Evolutionary conservation across 2,329 filamentous ascomycete species (phyloP).

Genomic region (Colletotrichum higginsianum): DNA sequence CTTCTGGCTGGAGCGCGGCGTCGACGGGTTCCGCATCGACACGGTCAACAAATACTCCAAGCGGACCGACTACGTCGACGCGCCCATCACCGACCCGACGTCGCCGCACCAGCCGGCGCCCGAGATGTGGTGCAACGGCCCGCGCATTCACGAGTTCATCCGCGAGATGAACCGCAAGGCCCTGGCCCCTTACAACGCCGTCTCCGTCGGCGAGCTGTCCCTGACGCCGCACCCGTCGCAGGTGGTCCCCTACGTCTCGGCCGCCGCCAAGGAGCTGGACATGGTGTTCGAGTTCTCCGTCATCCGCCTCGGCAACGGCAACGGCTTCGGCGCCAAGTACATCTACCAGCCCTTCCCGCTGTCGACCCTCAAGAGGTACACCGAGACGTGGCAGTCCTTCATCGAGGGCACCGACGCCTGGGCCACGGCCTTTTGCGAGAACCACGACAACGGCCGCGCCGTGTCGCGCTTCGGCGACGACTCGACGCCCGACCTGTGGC

Average conservation of each 20-base stretch:
- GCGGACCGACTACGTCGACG: slow-evolving; percentile 69
- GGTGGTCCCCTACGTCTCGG: slow-evolving; percentile 69
- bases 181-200: slow-evolving; percentile 68
- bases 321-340: slow-evolving; percentile 61
- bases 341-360: slow-evolving; percentile 66
- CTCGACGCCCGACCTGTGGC: slow-evolving; percentile 59
- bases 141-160: slow-evolving; percentile 74
- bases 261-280: slow-evolving; percentile 67
- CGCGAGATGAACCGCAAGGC: slow-evolving; percentile 70
- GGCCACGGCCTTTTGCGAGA: slow-evolving; percentile 74
- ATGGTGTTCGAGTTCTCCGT: slow-evolving; percentile 75
- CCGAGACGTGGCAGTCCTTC: slow-evolving; percentile 65
- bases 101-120: slow-evolving; percentile 59
- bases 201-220: slow-evolving; percentile 76
- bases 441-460: slow-evolving; percentile 74
- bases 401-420: slow-evolving; percentile 66
- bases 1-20: slow-evolving; percentile 81
- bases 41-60: slow-evolving; percentile 79
- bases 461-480: slow-evolving; percentile 68
- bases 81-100: slow-evolving; percentile 58
- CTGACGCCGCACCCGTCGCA: slow-evolving; percentile 66
- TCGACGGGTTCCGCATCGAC: slow-evolving; percentile 77
- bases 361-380: slow-evolving; percentile 59
- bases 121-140: slow-evolving; percentile 72
- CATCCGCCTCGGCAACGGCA: slow-evolving; percentile 68